A percentile compares a stretch with the other conserved stretches of the same genome.
Evolutionary conservation across 192 early-diverging fungal genomes (phyloP).

Genomic region (Podila horticola): DNA sequence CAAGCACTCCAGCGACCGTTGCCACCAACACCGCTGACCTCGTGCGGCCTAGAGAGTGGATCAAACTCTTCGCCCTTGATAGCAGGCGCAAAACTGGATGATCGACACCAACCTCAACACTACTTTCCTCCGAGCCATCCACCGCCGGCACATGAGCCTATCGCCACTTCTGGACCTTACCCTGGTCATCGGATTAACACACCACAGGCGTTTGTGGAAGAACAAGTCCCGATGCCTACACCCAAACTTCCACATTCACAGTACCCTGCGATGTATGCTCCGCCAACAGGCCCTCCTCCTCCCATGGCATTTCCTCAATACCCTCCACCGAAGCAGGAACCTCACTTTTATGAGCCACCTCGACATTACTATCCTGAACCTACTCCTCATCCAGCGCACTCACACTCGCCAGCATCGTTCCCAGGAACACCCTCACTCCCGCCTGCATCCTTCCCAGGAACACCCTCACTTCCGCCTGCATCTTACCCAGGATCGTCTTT

Average conservation of each 20-base stretch:
- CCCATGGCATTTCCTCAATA: not conserved
- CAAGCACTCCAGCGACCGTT: conserved; percentile 16
- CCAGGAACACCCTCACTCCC: not conserved
- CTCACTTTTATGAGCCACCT: not conserved
- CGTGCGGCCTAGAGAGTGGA: not conserved
- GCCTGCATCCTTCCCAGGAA: not conserved
- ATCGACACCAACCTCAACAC: not conserved
- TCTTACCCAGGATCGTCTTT: not conserved
- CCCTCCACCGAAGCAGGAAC: not conserved
- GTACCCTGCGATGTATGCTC: not conserved
- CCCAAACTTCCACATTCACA: not conserved
- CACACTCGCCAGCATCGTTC: not conserved
- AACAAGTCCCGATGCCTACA: not conserved
- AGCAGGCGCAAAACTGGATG: not conserved
- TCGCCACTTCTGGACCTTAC: too few relatives aligned
- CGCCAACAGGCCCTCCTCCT: not conserved
- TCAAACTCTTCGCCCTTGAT: not conserved
- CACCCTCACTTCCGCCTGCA: not conserved
- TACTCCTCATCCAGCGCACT: not conserved
- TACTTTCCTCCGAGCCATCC: not conserved
- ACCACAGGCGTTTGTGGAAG: not conserved
- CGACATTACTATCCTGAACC: not conserved
- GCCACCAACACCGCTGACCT: conserved; percentile 24
- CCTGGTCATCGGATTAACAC: not conserved
- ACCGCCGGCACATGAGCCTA: not conserved